These are phyloP conservation scores for Gossypioides kirkii DNA, from an alignment of 345 rosid genomes.

Conservation along the genomic window DNA sequence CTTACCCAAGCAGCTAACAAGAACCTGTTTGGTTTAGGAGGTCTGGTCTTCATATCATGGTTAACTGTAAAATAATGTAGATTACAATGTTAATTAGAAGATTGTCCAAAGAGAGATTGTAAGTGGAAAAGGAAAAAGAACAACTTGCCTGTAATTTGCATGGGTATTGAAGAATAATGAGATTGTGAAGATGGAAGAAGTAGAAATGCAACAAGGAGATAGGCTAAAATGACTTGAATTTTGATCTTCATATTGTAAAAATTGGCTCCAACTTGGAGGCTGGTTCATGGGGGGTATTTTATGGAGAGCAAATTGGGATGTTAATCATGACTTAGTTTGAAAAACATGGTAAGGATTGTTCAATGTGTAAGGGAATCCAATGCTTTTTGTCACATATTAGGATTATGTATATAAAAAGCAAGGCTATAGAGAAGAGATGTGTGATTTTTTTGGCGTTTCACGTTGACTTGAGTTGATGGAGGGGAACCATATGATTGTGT, in stretches of 20 bases:
- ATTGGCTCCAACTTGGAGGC: neutral
- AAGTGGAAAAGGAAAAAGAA: no score
- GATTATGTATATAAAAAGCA: neutral
- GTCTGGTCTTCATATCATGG: constrained; percentile 1
- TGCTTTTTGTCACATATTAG: constrained; percentile 3
- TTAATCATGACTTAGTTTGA: constrained; percentile 27
- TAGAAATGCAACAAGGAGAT: constrained; percentile 8
- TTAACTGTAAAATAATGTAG: neutral
- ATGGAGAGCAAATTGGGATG: constrained; percentile 1
- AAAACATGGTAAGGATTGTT: neutral
- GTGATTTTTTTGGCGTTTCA: constrained; percentile 14
- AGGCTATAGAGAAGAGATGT: neutral
- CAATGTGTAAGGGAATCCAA: constrained; percentile 35
- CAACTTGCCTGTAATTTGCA: constrained; percentile 18
- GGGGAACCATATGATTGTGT: constrained; percentile 3
- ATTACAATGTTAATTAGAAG: neutral
- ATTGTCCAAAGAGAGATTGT: neutral
- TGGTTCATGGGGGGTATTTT: neutral
- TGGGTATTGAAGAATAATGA: neutral
- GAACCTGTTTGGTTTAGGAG: constrained; percentile 5
- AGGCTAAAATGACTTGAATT: neutral
- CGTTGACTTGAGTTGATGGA: constrained; percentile 13
- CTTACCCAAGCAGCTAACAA: constrained; percentile 18
- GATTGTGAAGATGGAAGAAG: constrained; percentile 16
- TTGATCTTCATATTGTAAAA: constrained; percentile 15